A percentile compares a stretch with the other conserved stretches of the same genome.
These are phyloP conservation scores for Trametes meyenii DNA, from an alignment of 768 basidiomycete species.

Conservation along the genomic window DNA sequence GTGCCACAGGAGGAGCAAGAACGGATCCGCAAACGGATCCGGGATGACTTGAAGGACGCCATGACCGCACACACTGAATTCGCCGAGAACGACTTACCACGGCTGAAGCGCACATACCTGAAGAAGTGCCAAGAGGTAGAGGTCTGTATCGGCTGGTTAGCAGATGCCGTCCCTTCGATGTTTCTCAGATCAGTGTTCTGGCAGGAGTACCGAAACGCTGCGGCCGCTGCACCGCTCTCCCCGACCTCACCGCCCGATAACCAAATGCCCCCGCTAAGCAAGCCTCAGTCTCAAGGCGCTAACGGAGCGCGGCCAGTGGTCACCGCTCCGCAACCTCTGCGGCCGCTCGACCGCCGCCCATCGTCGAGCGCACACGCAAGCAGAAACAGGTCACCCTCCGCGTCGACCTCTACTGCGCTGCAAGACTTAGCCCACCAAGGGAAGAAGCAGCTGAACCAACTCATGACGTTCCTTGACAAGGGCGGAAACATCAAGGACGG, in stretches of 20 bases:
- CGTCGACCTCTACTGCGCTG: slow-evolving; percentile 80
- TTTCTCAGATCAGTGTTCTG: background rate
- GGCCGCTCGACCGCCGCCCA: slow-evolving; percentile 74
- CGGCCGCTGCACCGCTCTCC: slow-evolving; percentile 47
- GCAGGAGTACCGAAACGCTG: slow-evolving; percentile 66
- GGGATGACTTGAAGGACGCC: slow-evolving; percentile 87
- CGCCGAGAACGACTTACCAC: slow-evolving; percentile 77
- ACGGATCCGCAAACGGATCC: slow-evolving; percentile 87
- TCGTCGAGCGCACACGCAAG: slow-evolving; percentile 56
- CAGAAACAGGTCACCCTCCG: slow-evolving; percentile 65
- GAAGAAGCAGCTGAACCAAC: slow-evolving; percentile 83
- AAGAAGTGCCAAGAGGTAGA: slow-evolving; percentile 90
- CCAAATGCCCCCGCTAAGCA: slow-evolving; percentile 37
- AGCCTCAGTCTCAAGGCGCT: slow-evolving; percentile 37
- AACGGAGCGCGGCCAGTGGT: slow-evolving; percentile 58
- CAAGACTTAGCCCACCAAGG: slow-evolving; percentile 90
- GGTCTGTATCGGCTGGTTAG: slow-evolving; percentile 43
- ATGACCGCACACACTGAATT: slow-evolving; percentile 78
- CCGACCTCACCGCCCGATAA: slow-evolving; percentile 32
- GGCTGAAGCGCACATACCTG: slow-evolving; percentile 74
- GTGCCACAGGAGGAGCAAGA: slow-evolving; percentile 79
- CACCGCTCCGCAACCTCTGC: slow-evolving; percentile 71
- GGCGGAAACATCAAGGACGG: slow-evolving; percentile 67
- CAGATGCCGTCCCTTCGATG: no score
- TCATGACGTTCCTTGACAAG: slow-evolving; percentile 86